Evolutionary conservation across 176 grass and related monocot genomes (phyloP).

Genomic region (Musa troglodytarum): DNA sequence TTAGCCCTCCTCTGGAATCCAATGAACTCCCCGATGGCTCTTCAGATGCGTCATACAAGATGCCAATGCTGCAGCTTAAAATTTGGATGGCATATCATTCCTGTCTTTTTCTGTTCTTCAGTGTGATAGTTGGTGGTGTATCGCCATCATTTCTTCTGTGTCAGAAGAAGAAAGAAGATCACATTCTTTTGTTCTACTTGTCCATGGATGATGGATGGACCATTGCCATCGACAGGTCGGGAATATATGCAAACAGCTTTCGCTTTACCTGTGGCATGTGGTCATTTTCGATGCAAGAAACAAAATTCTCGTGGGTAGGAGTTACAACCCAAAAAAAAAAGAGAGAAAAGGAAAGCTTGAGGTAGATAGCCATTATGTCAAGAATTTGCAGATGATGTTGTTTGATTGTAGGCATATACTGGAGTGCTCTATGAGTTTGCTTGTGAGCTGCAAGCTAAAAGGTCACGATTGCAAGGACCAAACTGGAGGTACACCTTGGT

Average conservation of each 20-base stretch:
- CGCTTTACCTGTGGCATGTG: background rate
- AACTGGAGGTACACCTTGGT: too few relatives aligned
- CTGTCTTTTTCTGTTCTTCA: background rate
- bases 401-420: too few relatives aligned
- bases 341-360: background rate
- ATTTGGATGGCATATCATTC: background rate
- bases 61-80: background rate
- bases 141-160: background rate
- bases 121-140: background rate
- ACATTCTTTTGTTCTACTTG: background rate
- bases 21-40: background rate
- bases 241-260: background rate
- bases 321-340: background rate
- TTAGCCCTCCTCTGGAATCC: too few relatives aligned
- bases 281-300: background rate
- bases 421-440: too few relatives aligned
- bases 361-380: background rate
- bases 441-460: too few relatives aligned
- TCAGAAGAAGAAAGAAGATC: background rate
- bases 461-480: too few relatives aligned
- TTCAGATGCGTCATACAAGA: background rate
- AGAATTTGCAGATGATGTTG: background rate
- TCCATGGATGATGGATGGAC: background rate
- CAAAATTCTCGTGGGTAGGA: background rate
- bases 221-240: background rate